A percentile compares a stretch with the other conserved stretches of the same genome.
phyloP scores from a whole-genome alignment of 1,139 yeast genomes.

The Hansenula anomala region DNA sequence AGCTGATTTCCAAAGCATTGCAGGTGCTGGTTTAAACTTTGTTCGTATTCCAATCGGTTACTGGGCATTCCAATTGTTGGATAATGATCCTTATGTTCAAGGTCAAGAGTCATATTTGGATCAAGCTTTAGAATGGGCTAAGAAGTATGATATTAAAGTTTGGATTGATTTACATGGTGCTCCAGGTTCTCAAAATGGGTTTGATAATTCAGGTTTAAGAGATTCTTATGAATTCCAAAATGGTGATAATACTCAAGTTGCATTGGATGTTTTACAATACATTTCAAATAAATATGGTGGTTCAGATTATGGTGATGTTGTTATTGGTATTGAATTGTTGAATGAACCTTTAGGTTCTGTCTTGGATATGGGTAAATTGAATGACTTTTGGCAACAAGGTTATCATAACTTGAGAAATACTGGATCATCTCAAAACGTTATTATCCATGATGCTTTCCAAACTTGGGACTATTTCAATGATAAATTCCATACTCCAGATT shows the following conservation, averaged over 20 bases:
- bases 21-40: constrained; percentile 66
- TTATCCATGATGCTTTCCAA: constrained; percentile 54
- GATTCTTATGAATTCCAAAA: constrained; percentile 58
- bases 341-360: constrained; percentile 86
- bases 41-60: constrained; percentile 93
- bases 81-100: constrained; percentile 79
- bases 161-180: constrained; percentile 96
- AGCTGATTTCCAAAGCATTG: constrained; percentile 61
- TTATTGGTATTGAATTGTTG: constrained; percentile 77
- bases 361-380: constrained; percentile 53
- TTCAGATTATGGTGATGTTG: constrained; percentile 60
- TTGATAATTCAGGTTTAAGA: constrained; percentile 89
- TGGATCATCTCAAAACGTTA: constrained; percentile 26
- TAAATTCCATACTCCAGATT: constrained; percentile 37
- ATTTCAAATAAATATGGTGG: constrained; percentile 62
- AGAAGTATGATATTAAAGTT: constrained; percentile 56
- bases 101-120: constrained; percentile 78
- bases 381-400: constrained; percentile 44
- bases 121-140: constrained; percentile 74
- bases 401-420: constrained; percentile 30
- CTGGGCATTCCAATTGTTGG: constrained; percentile 77
- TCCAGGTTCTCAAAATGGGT: constrained; percentile 97
- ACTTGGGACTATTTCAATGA: constrained; percentile 58
- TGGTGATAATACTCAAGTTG: constrained; percentile 41
- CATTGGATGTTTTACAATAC: constrained; percentile 45